Base-by-base conservation (phyloP, 192 early-diverging fungal species). In the Mortierella alpina region DNA sequence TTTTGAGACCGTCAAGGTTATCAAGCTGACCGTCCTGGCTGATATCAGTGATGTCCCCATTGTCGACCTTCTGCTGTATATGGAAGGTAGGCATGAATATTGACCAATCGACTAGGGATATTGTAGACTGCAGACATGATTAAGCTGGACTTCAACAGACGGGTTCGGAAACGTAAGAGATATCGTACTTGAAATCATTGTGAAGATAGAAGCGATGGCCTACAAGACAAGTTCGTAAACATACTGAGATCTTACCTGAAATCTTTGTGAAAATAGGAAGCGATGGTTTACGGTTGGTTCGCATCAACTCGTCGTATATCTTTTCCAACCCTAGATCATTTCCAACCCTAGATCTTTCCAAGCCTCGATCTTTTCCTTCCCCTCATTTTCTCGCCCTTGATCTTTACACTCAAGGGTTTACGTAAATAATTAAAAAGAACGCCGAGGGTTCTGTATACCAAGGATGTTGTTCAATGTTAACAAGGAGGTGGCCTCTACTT, bases 211-310 rank as follows among this genome's bases (percentile, higher is more conserved):
- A n/a, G n/a, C n/a, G n/a, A n/a, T n/a, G n/a, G n/a, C n/a, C n/a
- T n/a, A n/a, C n/a, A n/a, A n/a, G n/a, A n/a, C n/a, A n/a, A n/a
- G n/a, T n/a, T n/a, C 41, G 15, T 1, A 60, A 44, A 60, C 41
- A 60, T 6, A 60, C 42, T n/a, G 40, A 12, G 42, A 12, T 1
- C 0, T 42, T 60, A 42, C 59, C 17, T 44, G 59, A 14, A 8
- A 60, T 10, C 59, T 42, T 60, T 60, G 42, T 60, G 8, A 60
- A 60, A 44, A 60, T 1, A 60, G n/a, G 59, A 60, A 60, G 41
- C 41, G 42, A 60, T 5, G 17, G 59, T 60, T 0, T 11, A 59
- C 4, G 39, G 31, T 1, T 59, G 57, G 31, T 59, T 20, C 40
- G 57, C 23, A 59, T 39, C 8, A 39, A 31, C 57, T 59, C 17